Percentiles rank a stretch among this genome's conserved stretches.
phyloP scores from a whole-genome alignment of 2,329 filamentous ascomycete genomes.

The Aspergillus amoenus region DNA sequence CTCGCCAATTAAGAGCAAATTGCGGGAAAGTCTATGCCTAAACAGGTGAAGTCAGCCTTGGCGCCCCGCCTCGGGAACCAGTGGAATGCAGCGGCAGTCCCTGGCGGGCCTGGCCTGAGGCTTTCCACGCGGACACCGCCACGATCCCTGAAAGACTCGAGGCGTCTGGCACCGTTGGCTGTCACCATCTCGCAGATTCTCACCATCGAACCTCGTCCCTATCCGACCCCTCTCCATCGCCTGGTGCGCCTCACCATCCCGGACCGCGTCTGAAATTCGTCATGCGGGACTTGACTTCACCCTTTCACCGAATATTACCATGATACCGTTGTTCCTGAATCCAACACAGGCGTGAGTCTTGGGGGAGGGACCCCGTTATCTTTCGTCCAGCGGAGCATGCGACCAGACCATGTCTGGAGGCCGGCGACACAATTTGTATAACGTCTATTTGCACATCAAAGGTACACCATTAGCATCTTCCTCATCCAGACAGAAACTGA shows the following conservation, averaged over 20 bases:
- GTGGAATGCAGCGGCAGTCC: background rate
- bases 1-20: background rate
- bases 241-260: background rate
- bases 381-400: slow-evolving; percentile 16
- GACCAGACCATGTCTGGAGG: slow-evolving; percentile 19
- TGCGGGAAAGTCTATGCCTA: background rate
- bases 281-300: background rate
- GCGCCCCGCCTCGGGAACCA: background rate
- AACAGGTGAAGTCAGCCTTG: background rate
- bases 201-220: background rate
- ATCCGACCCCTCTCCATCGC: background rate
- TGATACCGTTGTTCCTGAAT: background rate
- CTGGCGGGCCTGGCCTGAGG: slow-evolving; percentile 3
- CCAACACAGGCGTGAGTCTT: slow-evolving; percentile 3
- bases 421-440: slow-evolving; percentile 12
- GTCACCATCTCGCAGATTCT: background rate
- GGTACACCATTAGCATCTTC: background rate
- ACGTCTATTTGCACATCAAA: slow-evolving; percentile 17
- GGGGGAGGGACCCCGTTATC: slow-evolving; percentile 4
- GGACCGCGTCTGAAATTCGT: background rate
- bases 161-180: background rate
- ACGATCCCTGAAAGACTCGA: slow-evolving; percentile 3
- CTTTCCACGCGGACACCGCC: background rate
- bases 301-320: background rate
- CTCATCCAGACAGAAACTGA: background rate